Conservation (phyloP, 2,329 filamentous ascomycete genomes). For the Ceratocystis colombiana region DNA sequence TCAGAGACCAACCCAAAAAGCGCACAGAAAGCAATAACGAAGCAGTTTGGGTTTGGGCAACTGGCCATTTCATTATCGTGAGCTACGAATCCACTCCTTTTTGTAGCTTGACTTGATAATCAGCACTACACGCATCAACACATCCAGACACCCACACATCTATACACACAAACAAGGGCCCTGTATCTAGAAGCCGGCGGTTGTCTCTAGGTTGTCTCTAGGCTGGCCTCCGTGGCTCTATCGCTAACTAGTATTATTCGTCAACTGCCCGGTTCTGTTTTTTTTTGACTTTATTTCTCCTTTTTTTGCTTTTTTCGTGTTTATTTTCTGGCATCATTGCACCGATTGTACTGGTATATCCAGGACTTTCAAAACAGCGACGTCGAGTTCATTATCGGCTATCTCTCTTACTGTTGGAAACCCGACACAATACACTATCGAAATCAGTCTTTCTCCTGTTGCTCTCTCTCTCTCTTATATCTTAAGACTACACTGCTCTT, state of each 20-base stretch:
- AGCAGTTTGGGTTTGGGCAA: neutral
- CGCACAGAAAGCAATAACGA: constrained; percentile 11
- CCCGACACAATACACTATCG: no score
- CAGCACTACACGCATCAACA: no score
- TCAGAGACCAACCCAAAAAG: constrained; percentile 5
- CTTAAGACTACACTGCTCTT: neutral
- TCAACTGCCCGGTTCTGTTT: neutral
- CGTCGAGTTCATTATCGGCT: no score
- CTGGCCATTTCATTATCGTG: neutral
- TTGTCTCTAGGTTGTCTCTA: neutral
- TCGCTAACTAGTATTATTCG: constrained; percentile 14
- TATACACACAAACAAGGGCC: neutral
- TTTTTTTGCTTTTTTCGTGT: neutral
- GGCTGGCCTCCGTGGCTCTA: neutral
- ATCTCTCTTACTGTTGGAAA: no score
- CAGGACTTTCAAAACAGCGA: no score
- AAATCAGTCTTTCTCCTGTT: neutral
- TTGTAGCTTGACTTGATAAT: neutral
- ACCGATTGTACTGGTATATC: no score
- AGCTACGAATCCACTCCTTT: neutral
- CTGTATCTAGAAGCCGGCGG: neutral
- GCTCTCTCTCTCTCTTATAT: neutral
- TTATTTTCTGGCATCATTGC: neutral
- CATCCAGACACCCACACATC: no score
- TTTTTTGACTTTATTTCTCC: neutral